Conservation (phyloP, 2,329 filamentous ascomycete species). For the Talaromyces sp. region DNA sequence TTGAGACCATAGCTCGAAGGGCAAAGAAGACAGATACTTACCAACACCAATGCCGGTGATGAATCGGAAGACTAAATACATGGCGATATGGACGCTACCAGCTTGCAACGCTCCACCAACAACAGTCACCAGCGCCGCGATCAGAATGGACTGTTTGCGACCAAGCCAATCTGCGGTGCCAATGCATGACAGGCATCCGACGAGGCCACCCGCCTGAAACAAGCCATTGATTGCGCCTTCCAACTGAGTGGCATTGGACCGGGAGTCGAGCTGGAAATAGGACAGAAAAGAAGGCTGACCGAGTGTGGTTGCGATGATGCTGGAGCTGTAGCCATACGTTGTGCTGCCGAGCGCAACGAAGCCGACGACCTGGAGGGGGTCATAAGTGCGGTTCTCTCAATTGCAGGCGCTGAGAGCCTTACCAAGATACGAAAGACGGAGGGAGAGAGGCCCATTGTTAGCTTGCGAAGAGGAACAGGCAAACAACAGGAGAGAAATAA, state of each 20-base stretch:
- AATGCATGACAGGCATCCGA: conserved; percentile 7
- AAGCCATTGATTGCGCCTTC: conserved; percentile 11
- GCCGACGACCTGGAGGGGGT: neutral
- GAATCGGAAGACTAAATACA: conserved; percentile 9
- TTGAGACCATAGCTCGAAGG: neutral
- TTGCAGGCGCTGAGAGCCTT: neutral
- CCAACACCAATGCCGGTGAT: conserved; percentile 8
- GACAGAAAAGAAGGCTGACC: conserved; percentile 10
- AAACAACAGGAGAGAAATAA: neutral
- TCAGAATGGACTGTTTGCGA: conserved; percentile 6
- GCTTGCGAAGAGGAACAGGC: neutral
- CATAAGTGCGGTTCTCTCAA: neutral
- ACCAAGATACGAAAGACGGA: neutral
- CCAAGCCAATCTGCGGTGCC: conserved; percentile 5
- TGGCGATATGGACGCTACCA: conserved; percentile 10
- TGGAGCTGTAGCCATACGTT: conserved; percentile 9
- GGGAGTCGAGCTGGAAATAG: conserved; percentile 8
- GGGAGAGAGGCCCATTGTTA: neutral
- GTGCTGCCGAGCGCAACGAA: conserved; percentile 10
- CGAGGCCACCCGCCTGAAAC: conserved; percentile 8
- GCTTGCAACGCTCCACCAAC: conserved; percentile 10
- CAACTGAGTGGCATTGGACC: conserved; percentile 3
- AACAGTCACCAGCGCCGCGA: conserved; percentile 1
- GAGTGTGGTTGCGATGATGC: conserved; percentile 10
- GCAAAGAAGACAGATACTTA: neutral